Percentiles rank a stretch among this genome's conserved stretches.
Evolutionary conservation across 225 moss, liverwort and hornwort genomes (phyloP).

Genomic region (Sphagnum contortum): DNA sequence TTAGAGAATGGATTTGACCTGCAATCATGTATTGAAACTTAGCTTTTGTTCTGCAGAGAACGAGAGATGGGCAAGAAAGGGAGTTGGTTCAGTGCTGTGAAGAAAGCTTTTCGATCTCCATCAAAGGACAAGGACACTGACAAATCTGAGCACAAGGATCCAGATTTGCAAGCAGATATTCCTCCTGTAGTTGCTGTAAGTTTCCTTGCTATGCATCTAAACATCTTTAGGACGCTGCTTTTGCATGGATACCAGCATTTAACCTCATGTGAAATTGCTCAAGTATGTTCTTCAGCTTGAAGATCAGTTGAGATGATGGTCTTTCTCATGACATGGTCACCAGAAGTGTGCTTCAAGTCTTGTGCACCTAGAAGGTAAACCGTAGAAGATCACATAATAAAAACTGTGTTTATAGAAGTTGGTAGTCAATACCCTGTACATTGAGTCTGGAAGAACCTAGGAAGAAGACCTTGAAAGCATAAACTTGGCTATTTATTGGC

Average conservation of each 20-base stretch:
- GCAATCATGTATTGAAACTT: too few species aligned
- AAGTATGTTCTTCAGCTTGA: not conserved
- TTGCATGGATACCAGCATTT: not conserved
- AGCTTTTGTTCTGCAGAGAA: not conserved
- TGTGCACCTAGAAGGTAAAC: too few species aligned
- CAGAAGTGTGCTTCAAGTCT: too few species aligned
- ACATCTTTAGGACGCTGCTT: not conserved
- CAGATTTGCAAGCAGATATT: conserved; percentile 39
- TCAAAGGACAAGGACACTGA: conserved; percentile 54
- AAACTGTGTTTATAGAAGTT: too few species aligned
- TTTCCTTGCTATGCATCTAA: not conserved
- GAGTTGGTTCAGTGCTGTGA: conserved; percentile 86
- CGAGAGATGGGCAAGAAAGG: conserved; percentile 93
- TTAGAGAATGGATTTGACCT: too few species aligned
- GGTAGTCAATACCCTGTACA: too few species aligned
- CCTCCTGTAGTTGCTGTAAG: conserved; percentile 31
- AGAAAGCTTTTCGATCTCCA: conserved; percentile 89
- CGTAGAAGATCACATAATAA: too few species aligned
- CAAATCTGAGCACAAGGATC: conserved; percentile 32
- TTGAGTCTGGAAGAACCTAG: too few species aligned
- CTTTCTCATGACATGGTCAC: not conserved
- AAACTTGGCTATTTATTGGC: not conserved
- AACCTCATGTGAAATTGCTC: not conserved
- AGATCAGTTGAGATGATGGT: not conserved
- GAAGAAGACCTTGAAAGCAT: not conserved